Evolutionary conservation across 768 basidiomycete genomes (phyloP), one percentile per base, ranked within the genome.

Genomic region (Lactarius pseudohatsudake): DNA sequence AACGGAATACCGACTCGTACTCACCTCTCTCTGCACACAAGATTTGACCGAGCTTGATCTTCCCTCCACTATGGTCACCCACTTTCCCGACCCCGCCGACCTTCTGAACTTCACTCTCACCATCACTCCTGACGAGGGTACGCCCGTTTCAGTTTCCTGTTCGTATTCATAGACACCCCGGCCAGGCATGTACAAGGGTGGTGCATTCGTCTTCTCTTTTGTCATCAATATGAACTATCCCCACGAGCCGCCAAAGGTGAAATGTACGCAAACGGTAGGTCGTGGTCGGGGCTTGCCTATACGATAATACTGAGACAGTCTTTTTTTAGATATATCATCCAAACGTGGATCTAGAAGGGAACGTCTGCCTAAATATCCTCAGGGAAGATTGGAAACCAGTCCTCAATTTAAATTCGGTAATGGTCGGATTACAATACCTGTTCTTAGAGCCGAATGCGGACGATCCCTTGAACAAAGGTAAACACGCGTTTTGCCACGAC

Each of bases 341-440:
- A 0, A 99, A 99, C 74, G 90, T 99, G 61, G 97, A 99, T 77
- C 84, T 97, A 43, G 94, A 98, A 75, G 97, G 97, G 55, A 98
- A 98, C 72, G 96, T 99, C 56, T 99, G 97, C 81, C 77, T 99
- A 72, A 98, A 98, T 79, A 98, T 98, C 75, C 85, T 98, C 65
- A 87, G 97, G 75, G 97, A 99, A 81, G 97, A 99, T 79, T 99
- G 97, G 97, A 99, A 99, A 75, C 97, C 97, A 6, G 97, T 99
- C 3, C 81, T 99, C 54, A 98, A 98, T 77, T 82, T 99, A 61
- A 98, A 95, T 76, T 93, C 96, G 36, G 94, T 99, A 70, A 96
- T 98, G 94, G 93, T 98, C 66, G 97, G 97, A 41, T 78, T 99
- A 64, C 97, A 99, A 77, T 99, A 98, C 75, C 85, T 99, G 61